phyloP scores from a whole-genome alignment of 768 basidiomycete genomes.

The Tylopilus felleus region DNA sequence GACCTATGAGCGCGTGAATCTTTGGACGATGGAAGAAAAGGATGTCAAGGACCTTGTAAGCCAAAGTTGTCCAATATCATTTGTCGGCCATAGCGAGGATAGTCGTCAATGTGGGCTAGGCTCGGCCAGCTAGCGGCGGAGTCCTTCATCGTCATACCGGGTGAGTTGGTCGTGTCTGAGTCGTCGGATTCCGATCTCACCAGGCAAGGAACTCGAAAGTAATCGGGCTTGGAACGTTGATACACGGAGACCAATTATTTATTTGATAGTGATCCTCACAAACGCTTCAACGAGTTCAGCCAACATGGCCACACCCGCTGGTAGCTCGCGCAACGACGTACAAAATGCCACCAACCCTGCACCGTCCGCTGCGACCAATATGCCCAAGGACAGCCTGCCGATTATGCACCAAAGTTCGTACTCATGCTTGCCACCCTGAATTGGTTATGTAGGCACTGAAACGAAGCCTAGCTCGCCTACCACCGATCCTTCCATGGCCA shows the following conservation, averaged over 20 bases:
- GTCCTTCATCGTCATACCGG: conserved; percentile 5
- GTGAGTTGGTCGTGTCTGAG: neutral
- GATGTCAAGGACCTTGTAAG: conserved; percentile 55
- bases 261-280: too few species aligned
- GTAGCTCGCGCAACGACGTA: conserved; percentile 9
- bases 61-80: conserved; percentile 94
- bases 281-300: neutral
- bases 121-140: conserved; percentile 7
- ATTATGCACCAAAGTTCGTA: conserved; percentile 37
- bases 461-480: conserved; percentile 30
- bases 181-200: too few species aligned
- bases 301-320: conserved; percentile 16
- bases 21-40: neutral
- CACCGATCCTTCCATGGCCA: conserved; percentile 64
- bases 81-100: conserved; percentile 90
- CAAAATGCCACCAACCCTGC: conserved; percentile 14
- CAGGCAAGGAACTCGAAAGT: too few species aligned
- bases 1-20: conserved; percentile 49
- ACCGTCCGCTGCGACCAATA: conserved; percentile 8
- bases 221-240: too few species aligned
- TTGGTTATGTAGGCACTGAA: neutral
- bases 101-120: conserved; percentile 59
- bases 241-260: too few species aligned
- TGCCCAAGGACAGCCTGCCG: conserved; percentile 36
- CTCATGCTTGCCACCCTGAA: neutral